Conservation (phyloP, 805 yeast genomes). For the Ogataea saltuana region DNA sequence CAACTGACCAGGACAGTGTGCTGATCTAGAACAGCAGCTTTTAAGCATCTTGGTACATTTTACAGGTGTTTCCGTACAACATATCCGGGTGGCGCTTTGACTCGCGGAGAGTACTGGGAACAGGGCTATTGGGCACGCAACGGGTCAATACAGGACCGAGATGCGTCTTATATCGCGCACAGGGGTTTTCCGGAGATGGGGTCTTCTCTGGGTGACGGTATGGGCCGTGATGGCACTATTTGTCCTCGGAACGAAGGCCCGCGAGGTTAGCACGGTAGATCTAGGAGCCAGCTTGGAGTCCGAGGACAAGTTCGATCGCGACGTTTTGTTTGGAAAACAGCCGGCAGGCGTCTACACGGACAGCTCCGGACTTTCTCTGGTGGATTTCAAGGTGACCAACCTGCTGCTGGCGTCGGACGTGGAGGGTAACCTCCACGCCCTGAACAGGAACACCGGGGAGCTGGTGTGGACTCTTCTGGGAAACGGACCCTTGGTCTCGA, state of each 20-base stretch:
- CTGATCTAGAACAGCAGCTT: background rate
- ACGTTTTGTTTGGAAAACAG: background rate
- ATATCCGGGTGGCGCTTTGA: conserved; percentile 2
- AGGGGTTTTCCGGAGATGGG: background rate
- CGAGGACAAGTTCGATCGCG: background rate
- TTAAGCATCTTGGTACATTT: background rate
- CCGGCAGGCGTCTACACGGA: background rate
- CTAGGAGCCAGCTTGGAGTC: background rate
- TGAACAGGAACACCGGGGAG: conserved; percentile 73
- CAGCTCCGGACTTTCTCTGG: conserved; percentile 17
- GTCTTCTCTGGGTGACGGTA: background rate
- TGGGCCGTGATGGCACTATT: background rate
- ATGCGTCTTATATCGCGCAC: background rate
- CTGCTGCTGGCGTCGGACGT: conserved; percentile 72
- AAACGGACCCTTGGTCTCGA: conserved; percentile 57
- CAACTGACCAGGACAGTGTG: too few species aligned
- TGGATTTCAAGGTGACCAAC: conserved; percentile 43
- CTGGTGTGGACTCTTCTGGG: conserved; percentile 75
- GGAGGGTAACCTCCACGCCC: conserved; percentile 84
- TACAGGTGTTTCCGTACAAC: background rate
- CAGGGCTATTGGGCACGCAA: too few species aligned
- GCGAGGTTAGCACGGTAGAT: background rate
- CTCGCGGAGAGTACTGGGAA: too few species aligned
- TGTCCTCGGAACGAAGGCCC: background rate
- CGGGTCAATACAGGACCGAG: too few species aligned